Conservation (phyloP, 495 filamentous ascomycete species). For the Daldinia caldariorum region DNA sequence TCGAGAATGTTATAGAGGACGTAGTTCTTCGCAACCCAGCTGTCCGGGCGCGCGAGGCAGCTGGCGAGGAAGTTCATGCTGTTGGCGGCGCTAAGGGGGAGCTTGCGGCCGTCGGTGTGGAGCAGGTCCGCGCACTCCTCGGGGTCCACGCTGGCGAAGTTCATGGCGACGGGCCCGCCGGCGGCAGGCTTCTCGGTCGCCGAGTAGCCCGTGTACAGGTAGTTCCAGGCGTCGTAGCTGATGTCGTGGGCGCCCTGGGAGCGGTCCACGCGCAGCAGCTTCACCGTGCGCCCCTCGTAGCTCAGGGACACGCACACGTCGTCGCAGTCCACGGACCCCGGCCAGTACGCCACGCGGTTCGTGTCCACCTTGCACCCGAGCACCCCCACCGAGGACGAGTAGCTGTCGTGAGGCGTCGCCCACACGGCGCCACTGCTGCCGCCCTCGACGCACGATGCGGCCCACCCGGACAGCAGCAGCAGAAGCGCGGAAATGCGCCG, state of each 20-base stretch:
- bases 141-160: constrained; percentile 51
- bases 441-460: constrained; percentile 37
- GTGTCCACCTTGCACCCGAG: constrained; percentile 62
- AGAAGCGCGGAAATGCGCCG: constrained; percentile 30
- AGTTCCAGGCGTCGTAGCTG: constrained; percentile 63
- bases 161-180: constrained; percentile 57
- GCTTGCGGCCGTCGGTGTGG: constrained; percentile 53
- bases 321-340: constrained; percentile 57
- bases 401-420: constrained; percentile 62
- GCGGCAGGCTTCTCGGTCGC: constrained; percentile 56
- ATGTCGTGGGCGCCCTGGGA: constrained; percentile 60
- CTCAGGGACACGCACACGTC: constrained; percentile 58
- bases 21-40: constrained; percentile 56
- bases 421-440: constrained; percentile 52
- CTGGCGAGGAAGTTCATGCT: constrained; percentile 61
- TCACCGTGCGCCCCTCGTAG: constrained; percentile 54
- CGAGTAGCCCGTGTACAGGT: constrained; percentile 56
- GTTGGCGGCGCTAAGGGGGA: constrained; percentile 60
- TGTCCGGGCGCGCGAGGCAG: constrained; percentile 54
- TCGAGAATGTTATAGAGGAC: constrained; percentile 58
- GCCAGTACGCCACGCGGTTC: constrained; percentile 62
- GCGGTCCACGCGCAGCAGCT: constrained; percentile 59
- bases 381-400: constrained; percentile 60
- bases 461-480: constrained; percentile 16
- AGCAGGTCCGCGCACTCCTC: constrained; percentile 53